Evolutionary conservation across 345 rosid genomes (phyloP), one percentile per base, ranked within the genome.

Genomic region (Alliaria petiolata): DNA sequence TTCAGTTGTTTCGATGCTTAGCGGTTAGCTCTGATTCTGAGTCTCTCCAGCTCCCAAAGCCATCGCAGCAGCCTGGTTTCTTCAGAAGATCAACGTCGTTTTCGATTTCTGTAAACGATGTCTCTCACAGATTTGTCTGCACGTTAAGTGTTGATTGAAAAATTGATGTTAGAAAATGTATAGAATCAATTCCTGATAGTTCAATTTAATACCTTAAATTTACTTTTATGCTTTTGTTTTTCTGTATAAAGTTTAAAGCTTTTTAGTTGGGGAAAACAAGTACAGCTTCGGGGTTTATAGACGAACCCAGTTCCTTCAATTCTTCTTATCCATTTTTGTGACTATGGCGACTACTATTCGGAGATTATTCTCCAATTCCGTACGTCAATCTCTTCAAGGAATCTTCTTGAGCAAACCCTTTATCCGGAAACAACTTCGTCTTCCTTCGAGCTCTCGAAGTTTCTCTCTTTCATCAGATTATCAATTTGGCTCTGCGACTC

Each of bases 31-130:
- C 79, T 22, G 77, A 75, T 10, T 74, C 55, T 40, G 47, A 70
- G 28, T 55, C 71, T 72, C 58, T 64, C 3, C 58, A 36, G 19
- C 80, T 78, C 63, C 79, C 82, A 55, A 60, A 71, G 30, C 83
- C 83, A 8, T 70, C 76, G 22, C 83, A n/a, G n/a, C 25, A 72
- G 25, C 86, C 86, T 60, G 80, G 80, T 20, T 80, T 80, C 65
- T 63, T 64, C 51, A 55, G 57, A 63, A 55, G 26, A 16, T 55
- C 70, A 12, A 16, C 6, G 28, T 56, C 36, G 57, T 65, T 64
- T 73, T 54, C 69, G 8, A 20, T 72, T 25, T 54, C 77, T 35
- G 10, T 45, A 3, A 65, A 72, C 8, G 26, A 72, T 45, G 57
- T 50, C 77, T 38, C 1, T 65, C 42, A 65, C 66, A 56, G 77